Conservation (phyloP, 2,329 filamentous ascomycete species). For the Botrytis sinoallii region DNA sequence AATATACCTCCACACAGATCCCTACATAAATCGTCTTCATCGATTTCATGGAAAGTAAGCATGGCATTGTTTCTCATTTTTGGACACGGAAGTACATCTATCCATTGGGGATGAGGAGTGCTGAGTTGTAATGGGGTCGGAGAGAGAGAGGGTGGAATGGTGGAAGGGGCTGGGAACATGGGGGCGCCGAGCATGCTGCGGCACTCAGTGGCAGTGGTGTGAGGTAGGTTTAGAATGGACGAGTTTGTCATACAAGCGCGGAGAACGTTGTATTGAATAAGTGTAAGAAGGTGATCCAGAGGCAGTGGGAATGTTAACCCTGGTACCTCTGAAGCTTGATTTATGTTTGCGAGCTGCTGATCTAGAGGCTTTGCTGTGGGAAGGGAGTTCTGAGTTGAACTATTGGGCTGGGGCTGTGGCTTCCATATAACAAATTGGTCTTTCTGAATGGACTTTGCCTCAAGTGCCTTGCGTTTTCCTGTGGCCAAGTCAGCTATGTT, state of each 20-base stretch:
- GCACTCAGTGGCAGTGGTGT: conserved; percentile 35
- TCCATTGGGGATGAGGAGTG: conserved; percentile 42
- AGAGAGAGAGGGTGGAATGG: conserved; percentile 38
- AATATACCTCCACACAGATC: conserved; percentile 45
- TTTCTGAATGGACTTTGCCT: not conserved
- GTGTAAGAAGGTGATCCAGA: not conserved
- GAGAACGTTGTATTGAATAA: conserved; percentile 39
- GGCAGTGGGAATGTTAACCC: not conserved
- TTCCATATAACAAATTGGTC: not conserved
- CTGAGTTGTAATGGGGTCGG: conserved; percentile 42
- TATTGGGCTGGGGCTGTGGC: not conserved
- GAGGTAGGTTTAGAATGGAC: conserved; percentile 38
- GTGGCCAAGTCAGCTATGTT: not conserved
- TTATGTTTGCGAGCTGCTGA: not conserved
- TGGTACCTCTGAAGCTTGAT: not conserved
- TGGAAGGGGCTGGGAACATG: conserved; percentile 36
- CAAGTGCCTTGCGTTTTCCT: not conserved
- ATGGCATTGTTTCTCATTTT: conserved; percentile 43
- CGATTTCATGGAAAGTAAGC: conserved; percentile 39
- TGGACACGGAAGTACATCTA: conserved; percentile 44
- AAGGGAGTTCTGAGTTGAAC: not conserved
- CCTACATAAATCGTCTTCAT: conserved; percentile 45
- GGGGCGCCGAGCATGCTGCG: conserved; percentile 36
- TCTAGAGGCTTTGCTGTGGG: not conserved
- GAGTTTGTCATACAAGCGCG: conserved; percentile 41